Base-by-base conservation (phyloP, 2,329 filamentous ascomycete species). In the Graphilbum ipis-grandicollis region DNA sequence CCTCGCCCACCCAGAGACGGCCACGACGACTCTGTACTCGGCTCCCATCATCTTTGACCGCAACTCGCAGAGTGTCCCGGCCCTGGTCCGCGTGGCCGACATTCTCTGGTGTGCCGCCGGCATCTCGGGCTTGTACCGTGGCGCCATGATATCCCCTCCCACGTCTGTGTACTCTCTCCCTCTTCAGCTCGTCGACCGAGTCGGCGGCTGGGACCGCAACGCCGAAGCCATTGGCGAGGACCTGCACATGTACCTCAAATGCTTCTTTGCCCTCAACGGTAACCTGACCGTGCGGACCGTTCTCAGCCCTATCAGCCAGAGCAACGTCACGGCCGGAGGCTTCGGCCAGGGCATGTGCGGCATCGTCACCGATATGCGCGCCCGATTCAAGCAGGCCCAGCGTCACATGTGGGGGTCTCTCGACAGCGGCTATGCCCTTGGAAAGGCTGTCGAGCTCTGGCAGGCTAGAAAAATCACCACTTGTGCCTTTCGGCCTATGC, bases 191-290 rank as follows among this genome's bases (percentile, higher is more conserved):
- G 68, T 77, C 30, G 75, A 80, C 46, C 65, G 69, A 21, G 77
- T 80, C 22, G 74, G 75, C 9, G 78, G 78, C 19, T 83, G 77
- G 78, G 78, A 82, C 49, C 69, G 70, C 37, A 75, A 71, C 36
- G 64, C 70, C 2, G 76, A 79, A 42, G 76, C 78, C 17, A 82
- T 83, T 45, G 78, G 78, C 31, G 78, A 83, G 54, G 78, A 82
- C 49, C 55, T 82, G 48, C 78, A 83, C 57, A 82, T 82, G 78
- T 79, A 79, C 50, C 63, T 82, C 43, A 82, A 82, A 60, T 81
- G 75, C 52, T 82, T 82, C 58, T 82, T 82, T 44, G 73, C 75
- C 1, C 65, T 80, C 15, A 78, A 77, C 42, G 78, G 78, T 3
- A 73, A 80, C 49, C 51, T 82, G 37, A 73, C 72, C 12, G 68